Base-by-base conservation (phyloP, 2,329 filamentous ascomycete species). In the Domatiomyces globalis region DNA sequence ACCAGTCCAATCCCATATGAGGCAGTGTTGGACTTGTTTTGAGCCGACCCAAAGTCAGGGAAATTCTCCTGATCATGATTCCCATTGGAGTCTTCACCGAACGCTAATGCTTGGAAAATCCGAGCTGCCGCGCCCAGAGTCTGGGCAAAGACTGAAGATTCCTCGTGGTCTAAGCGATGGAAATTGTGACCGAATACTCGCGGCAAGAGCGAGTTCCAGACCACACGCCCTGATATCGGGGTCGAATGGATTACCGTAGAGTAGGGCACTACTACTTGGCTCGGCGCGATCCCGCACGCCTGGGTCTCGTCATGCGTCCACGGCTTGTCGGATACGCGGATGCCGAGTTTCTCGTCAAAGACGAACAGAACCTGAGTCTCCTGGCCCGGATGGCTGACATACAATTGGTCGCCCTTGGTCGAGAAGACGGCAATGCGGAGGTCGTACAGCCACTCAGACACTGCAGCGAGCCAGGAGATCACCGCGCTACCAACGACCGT, bases 161-260 rank as follows among this genome's bases (percentile, higher is more conserved):
- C 27, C 17, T 54, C 53, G 33, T 60, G 58, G 20, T 60, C 58
- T 12, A 60, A 45, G 18, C 51, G 52, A 46, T 57, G 55, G 43
- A 58, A 60, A 22, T 49, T 55, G 29, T 55, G 54, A 42, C 58
- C 58, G 43, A 60, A 60, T 1, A 60, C 58, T 44, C 52, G 53
- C 2, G 56, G 58, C 8, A 60, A 50, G 17, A 60, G 50, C 17
- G 56, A 55, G 33, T 57, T 48, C 58, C 58, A 60, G 20, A 50
- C 52, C 0, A 60, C 51, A 22, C 56, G 49, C 7, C 58, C 56
- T n/a, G 56, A 54, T 36, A 56, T 57, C 2, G 56, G 53, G 17
- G 55, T 49, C 19, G 53, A 49, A 46, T 60, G 54, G 12, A 58
- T 49, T 5, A 51, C 43, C 2, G 51, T 46, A 36, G 53, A 52